Base-by-base conservation (phyloP, 192 early-diverging fungal genomes). In the Coemansia nantahalensis region DNA sequence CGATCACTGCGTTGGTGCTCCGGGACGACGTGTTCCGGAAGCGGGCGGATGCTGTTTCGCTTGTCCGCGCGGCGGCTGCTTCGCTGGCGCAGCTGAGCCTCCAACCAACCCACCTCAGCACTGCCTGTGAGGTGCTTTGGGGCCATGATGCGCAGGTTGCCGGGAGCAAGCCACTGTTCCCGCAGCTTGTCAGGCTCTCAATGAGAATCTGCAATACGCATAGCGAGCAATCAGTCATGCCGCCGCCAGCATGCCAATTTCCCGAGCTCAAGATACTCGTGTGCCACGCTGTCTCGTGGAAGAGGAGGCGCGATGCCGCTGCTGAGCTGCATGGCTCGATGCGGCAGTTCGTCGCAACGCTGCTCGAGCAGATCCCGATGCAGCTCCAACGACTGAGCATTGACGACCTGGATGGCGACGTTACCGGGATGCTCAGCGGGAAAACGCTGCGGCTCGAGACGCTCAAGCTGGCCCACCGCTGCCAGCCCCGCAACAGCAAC, bases 21-120 rank as follows among this genome's bases (percentile, higher is more conserved):
- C 50, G 51, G 5, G n/a, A 34, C 1, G 14, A 31, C 17, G 16
- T 32, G 19, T 2, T 53, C 13, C 8, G 12, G 8, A 34, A 16
- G 3, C 37, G 41, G 59, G 35, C 18, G 39, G 19, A 42, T 30
- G 24, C 23, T 2, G 43, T 47, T 32, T 26, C 19, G 14, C 45
- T 61, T 34, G 28, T 61, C 22, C 38, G 45, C 8, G 35, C 38
- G 0, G 33, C 43, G 9, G 50, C 51, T 10, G n/a, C 21, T 7
- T 26, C 59, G 0, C 45, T 61, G 19, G 59, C 53, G 51, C 53
- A 53, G 22, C 30, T 61, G 17, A 44, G 53, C 32, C 45, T 52
- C 6, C 50, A 42, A 1, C 12, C 8, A 5, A 12, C 31, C n/a
- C 19, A 21, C n/a, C 24, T 52, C 3, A 9, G 3, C 3, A 37